A percentile compares a stretch with the other conserved stretches of the same genome.
These are phyloP conservation scores for Tylopilus felleus DNA, from an alignment of 768 basidiomycete genomes.

Conservation along the genomic window DNA sequence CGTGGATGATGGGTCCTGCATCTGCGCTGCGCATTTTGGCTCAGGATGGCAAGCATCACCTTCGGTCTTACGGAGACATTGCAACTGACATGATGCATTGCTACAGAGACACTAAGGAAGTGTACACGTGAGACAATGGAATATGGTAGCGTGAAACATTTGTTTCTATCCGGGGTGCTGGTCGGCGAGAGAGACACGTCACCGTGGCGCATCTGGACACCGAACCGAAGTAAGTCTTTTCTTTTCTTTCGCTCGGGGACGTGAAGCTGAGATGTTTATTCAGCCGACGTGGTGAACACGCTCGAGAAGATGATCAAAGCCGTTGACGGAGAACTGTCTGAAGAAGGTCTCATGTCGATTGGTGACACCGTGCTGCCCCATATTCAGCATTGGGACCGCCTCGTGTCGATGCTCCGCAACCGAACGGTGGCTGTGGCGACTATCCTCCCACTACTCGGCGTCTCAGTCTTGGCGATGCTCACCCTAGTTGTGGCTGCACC, in stretches of 20 bases:
- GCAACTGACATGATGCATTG: neutral
- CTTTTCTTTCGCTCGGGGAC: neutral
- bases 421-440: neutral
- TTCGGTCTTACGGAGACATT: neutral
- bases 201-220: constrained; percentile 15
- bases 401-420: constrained; percentile 4
- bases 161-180: constrained; percentile 15
- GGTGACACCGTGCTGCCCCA: constrained; percentile 19
- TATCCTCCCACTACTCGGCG: constrained; percentile 17
- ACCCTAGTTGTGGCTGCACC: constrained; percentile 7
- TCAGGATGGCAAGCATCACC: constrained; percentile 7
- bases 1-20: constrained; percentile 25
- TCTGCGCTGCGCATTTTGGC: constrained; percentile 22
- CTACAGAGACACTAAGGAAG: constrained; percentile 11
- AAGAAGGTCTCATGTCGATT: constrained; percentile 16
- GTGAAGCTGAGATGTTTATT: neutral
- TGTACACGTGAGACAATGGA: neutral
- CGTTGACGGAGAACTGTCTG: constrained; percentile 15
- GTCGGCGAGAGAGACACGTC: constrained; percentile 14
- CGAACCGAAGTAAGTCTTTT: constrained; percentile 13
- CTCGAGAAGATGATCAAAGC: constrained; percentile 20
- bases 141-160: constrained; percentile 16
- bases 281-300: constrained; percentile 15
- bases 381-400: constrained; percentile 20
- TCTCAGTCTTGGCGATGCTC: constrained; percentile 18